Conservation (phyloP, 345 rosid genomes). For the Heritiera fomes region DNA sequence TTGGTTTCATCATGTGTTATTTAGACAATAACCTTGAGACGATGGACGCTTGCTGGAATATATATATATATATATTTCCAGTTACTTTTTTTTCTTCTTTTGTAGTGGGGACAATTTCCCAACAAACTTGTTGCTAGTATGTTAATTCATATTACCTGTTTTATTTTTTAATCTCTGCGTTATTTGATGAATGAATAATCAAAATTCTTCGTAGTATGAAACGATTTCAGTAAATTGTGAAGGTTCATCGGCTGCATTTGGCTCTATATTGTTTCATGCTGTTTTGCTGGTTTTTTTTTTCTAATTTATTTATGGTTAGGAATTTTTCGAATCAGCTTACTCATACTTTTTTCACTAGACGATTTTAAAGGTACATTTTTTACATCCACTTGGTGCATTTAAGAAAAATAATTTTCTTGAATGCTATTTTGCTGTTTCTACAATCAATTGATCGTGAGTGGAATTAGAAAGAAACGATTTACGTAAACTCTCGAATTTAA, state of each 20-base stretch:
- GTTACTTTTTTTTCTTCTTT: not conserved
- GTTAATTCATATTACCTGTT: not conserved
- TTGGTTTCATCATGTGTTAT: constrained; percentile 10
- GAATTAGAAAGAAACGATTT: no score
- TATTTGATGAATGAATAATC: not conserved
- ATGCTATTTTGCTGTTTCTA: no score
- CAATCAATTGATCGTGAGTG: no score
- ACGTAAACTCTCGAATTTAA: no score
- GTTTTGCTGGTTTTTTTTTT: no score
- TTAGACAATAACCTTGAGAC: constrained; percentile 18
- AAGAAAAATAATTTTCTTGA: no score
- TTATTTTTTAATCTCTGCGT: no score
- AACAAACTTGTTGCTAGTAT: not conserved
- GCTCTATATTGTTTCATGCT: not conserved
- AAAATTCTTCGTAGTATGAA: not conserved
- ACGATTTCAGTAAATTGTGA: not conserved
- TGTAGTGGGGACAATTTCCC: constrained; percentile 15
- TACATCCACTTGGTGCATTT: no score
- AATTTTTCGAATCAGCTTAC: no score
- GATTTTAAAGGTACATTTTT: no score
- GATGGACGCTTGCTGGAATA: constrained; percentile 9
- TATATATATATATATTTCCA: constrained; percentile 8
- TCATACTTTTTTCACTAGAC: no score
- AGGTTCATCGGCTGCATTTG: not conserved
- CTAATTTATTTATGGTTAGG: no score